These are phyloP conservation scores for Ceratobasidium sp. DNA, from an alignment of 1,284 basidiomycete genomes.

Conservation along the genomic window DNA sequence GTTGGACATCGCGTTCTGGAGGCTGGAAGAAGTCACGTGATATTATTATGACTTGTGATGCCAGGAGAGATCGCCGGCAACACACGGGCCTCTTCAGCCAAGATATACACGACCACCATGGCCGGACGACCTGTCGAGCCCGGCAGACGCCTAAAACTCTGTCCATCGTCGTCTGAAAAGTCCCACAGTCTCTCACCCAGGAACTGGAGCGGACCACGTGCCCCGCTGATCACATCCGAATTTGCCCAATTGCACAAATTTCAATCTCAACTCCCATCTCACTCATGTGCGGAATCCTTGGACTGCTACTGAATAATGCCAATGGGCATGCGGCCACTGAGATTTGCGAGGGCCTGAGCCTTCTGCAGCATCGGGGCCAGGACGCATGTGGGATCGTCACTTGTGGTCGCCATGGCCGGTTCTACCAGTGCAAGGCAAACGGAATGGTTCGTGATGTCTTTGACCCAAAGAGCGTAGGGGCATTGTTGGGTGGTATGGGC, in stretches of 20 bases:
- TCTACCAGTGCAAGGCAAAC: conserved; percentile 99
- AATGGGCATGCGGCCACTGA: conserved; percentile 79
- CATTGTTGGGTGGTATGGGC: conserved; percentile 93
- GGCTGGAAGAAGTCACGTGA: not conserved
- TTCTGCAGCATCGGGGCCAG: conserved; percentile 94
- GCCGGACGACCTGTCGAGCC: not conserved
- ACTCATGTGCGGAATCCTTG: conserved; percentile 84
- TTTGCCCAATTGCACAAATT: conserved; percentile 26
- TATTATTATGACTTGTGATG: not conserved
- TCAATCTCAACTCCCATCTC: conserved; percentile 10
- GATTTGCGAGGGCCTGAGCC: conserved; percentile 88
- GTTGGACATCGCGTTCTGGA: conserved; percentile 32
- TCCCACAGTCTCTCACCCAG: not conserved
- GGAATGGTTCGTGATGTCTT: conserved; percentile 99
- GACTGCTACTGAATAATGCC: conserved; percentile 81
- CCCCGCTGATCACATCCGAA: conserved; percentile 17
- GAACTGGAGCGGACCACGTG: conserved; percentile 8
- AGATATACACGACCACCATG: not conserved
- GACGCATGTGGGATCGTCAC: conserved; percentile 99
- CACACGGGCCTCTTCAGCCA: not conserved
- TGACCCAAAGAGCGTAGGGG: conserved; percentile 78
- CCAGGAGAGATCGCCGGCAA: not conserved
- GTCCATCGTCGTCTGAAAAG: not conserved
- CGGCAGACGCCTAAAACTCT: not conserved
- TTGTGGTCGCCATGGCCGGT: conserved; percentile 92